A percentile compares a stretch with the other conserved stretches of the same genome.
These are phyloP conservation scores for Albifimbria verrucaria DNA, from an alignment of 2,329 filamentous ascomycete species.

Conservation along the genomic window DNA sequence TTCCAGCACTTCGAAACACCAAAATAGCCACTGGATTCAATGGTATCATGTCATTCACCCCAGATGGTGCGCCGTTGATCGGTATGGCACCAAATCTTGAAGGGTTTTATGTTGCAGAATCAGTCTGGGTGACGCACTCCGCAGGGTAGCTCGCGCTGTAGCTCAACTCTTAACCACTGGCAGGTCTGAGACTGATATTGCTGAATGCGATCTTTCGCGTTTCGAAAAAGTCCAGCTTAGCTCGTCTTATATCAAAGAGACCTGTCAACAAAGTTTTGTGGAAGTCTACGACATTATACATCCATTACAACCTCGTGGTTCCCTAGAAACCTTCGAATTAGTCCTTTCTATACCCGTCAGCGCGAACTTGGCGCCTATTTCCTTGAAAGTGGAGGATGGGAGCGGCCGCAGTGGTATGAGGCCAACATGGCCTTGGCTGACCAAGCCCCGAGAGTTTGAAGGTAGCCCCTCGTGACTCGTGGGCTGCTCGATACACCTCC, in stretches of 20 bases:
- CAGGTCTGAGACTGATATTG: conserved; percentile 51
- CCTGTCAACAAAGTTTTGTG: conserved; percentile 58
- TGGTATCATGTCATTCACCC: conserved; percentile 64
- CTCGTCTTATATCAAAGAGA: conserved; percentile 54
- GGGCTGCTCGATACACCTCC: conserved; percentile 56
- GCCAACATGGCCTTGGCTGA: conserved; percentile 49
- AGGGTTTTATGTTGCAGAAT: conserved; percentile 62
- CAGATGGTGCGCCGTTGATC: conserved; percentile 58
- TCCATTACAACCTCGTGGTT: conserved; percentile 54
- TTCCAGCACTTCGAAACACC: conserved; percentile 48
- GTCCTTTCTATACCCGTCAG: conserved; percentile 55
- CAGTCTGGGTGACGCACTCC: conserved; percentile 65
- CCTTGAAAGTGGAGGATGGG: conserved; percentile 58
- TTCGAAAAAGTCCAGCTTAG: conserved; percentile 61
- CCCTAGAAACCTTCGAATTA: conserved; percentile 56
- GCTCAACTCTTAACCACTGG: conserved; percentile 57
- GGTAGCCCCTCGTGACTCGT: conserved; percentile 53
- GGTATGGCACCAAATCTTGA: conserved; percentile 56
- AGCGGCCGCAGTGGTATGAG: conserved; percentile 61
- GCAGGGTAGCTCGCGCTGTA: conserved; percentile 60
- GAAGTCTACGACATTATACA: conserved; percentile 65
- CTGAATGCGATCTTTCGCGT: conserved; percentile 56
- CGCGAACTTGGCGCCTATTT: conserved; percentile 55
- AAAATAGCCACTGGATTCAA: conserved; percentile 61
- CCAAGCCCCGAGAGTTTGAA: conserved; percentile 49